Base-by-base conservation (phyloP, 495 filamentous ascomycete species). In the Mytilinidion resinicola region DNA sequence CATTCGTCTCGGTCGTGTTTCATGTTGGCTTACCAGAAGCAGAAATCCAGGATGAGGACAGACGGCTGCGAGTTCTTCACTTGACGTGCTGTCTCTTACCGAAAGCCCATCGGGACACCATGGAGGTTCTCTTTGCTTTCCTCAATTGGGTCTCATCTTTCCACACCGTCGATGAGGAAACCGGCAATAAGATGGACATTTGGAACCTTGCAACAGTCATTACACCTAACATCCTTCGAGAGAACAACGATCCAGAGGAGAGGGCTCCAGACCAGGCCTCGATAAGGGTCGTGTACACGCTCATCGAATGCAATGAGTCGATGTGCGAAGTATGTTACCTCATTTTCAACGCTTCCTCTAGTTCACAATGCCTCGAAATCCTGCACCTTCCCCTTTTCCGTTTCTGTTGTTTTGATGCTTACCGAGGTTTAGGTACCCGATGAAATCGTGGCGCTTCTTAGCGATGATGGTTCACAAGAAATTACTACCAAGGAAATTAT, bases 121-220 rank as follows among this genome's bases (percentile, higher is more conserved):
- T 99, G 75, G 93, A 99, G 70, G 88, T 99, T 51, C 74, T 99
- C 0, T 96, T 96, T 72, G 84, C 82, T 12, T 99, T 99, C 77
- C 78, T 99, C n/a, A 95, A 93, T 67, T 99, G 95, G 95, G 88
- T 87, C 12, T 89, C 91, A 11, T 96, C 93, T 6, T 99, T 99
- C 76, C 91, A 92, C 49, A 90, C 96, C 67, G 86, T 97, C 19
- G 93, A 99, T 65, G 92, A 98, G 65, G 85, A 89, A 65, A 81
- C 80, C 38, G 93, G 93, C 19, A 96, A 90, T 67, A 96, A 96
- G 78, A 99, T 99, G 93, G 93, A 99, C 72, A 90, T 93, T 50
- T 91, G 96, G 72, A 99, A 99, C 67, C 81, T 99, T 53, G 89
- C 93, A 7, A 97, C 95, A n/a, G 93, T 99, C 57, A 95, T 99